Percentiles rank a stretch among this genome's conserved stretches.
Evolutionary conservation across 495 filamentous ascomycete species (phyloP).

Genomic region (Aspergillus conjunctus): DNA sequence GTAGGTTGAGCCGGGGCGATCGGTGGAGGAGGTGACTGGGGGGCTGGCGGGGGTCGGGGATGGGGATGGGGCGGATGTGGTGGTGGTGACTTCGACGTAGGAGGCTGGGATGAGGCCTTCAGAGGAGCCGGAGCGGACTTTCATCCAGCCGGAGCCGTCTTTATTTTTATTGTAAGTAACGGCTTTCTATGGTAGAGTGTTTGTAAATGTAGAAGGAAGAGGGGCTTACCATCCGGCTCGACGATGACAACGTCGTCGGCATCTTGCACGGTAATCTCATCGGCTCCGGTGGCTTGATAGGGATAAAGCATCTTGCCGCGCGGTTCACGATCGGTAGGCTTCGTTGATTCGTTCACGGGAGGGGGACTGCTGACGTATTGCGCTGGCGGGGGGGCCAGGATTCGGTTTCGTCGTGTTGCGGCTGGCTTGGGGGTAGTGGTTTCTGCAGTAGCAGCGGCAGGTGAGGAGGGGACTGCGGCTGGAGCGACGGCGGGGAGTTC

Average conservation of each 20-base stretch:
- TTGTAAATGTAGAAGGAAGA: not conserved
- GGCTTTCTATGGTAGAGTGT: constrained; percentile 13
- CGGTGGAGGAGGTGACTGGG: constrained; percentile 30
- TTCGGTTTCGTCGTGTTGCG: constrained; percentile 59
- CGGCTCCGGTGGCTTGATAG: constrained; percentile 76
- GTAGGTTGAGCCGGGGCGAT: constrained; percentile 67
- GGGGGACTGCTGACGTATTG: constrained; percentile 72
- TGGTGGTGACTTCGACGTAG: constrained; percentile 63
- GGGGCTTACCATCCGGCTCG: constrained; percentile 81
- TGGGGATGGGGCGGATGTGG: constrained; percentile 44
- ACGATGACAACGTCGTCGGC: constrained; percentile 73
- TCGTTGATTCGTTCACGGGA: constrained; percentile 42
- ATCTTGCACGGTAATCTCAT: constrained; percentile 78
- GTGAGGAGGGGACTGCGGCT: constrained; percentile 33
- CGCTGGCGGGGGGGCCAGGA: constrained; percentile 84
- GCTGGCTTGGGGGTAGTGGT: constrained; percentile 46
- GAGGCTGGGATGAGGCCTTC: constrained; percentile 86
- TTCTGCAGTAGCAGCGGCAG: constrained; percentile 31
- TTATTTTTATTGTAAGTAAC: not conserved
- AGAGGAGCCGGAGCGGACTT: constrained; percentile 64
- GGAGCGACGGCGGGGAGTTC: constrained; percentile 35
- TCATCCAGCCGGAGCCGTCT: constrained; percentile 94
- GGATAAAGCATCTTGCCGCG: constrained; percentile 87
- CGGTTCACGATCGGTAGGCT: constrained; percentile 50
- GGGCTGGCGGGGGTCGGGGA: constrained; percentile 22